phyloP scores from a whole-genome alignment of 2,329 filamentous ascomycete genomes.

The Bipolaris gigantea region DNA sequence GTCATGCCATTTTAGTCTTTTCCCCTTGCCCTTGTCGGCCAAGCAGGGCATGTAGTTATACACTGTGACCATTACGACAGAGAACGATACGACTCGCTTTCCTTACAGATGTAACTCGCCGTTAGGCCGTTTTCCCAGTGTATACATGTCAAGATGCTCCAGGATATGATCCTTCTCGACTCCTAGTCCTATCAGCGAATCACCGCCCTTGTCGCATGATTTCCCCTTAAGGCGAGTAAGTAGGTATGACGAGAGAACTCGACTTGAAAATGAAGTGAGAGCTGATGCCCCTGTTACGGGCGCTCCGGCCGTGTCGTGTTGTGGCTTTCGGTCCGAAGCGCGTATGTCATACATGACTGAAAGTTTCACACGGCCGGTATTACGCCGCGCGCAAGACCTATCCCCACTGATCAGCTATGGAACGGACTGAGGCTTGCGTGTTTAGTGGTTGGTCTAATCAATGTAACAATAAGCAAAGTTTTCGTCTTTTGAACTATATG shows the following conservation, averaged over 20 bases:
- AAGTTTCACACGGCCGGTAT: background rate
- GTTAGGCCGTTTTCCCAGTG: background rate
- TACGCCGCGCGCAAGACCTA: background rate
- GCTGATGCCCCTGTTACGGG: background rate
- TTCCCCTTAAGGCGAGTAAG: background rate
- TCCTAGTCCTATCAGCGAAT: background rate
- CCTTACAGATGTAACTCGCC: background rate
- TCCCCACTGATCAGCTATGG: background rate
- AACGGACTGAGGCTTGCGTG: background rate
- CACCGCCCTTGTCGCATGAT: background rate
- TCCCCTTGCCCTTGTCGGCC: background rate
- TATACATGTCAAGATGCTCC: background rate
- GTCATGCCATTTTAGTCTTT: background rate
- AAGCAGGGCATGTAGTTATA: background rate
- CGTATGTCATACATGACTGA: constrained; percentile 1
- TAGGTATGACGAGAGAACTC: background rate
- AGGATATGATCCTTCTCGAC: background rate
- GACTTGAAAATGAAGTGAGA: background rate
- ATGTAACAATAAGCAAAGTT: background rate
- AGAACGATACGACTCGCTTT: background rate
- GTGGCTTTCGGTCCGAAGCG: background rate
- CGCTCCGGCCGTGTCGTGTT: background rate
- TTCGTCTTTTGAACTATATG: too few relatives aligned
- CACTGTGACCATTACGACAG: background rate
- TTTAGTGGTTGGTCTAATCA: background rate